phyloP scores from a whole-genome alignment of 257 asterid species.

The Ilex asprella region DNA sequence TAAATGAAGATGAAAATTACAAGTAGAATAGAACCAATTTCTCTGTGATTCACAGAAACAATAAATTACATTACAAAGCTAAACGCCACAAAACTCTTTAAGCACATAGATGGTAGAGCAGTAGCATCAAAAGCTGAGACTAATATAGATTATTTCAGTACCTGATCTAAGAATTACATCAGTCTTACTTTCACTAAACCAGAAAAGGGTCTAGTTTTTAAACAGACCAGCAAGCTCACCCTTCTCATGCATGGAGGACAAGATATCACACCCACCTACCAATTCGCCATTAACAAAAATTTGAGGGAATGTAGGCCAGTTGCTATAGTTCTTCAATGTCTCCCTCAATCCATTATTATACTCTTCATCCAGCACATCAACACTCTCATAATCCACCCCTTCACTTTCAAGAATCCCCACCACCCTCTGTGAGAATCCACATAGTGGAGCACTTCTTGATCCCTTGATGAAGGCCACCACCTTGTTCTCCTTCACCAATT shows the following conservation, averaged over 20 bases:
- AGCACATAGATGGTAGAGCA: too few relatives aligned
- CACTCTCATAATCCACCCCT: constrained; percentile 79
- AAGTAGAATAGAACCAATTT: too few relatives aligned
- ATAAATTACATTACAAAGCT: too few relatives aligned
- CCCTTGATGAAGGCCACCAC: constrained; percentile 95
- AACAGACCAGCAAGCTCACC: constrained; percentile 69
- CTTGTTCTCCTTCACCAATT: constrained; percentile 76
- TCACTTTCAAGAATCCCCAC: constrained; percentile 69
- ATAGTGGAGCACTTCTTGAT: constrained; percentile 69
- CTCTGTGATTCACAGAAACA: too few relatives aligned
- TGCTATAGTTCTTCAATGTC: constrained; percentile 77
- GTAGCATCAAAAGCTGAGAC: too few relatives aligned
- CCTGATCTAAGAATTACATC: not conserved
- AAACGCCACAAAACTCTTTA: too few relatives aligned
- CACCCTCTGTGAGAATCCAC: constrained; percentile 79
- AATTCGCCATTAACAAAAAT: constrained; percentile 77
- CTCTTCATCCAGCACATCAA: constrained; percentile 89
- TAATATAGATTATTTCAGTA: too few relatives aligned
- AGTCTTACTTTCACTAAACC: not conserved
- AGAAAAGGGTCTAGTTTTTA: constrained; percentile 21
- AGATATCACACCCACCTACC: constrained; percentile 93
- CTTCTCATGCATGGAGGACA: constrained; percentile 84
- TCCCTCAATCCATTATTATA: constrained; percentile 75
- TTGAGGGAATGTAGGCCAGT: constrained; percentile 97
- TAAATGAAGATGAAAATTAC: too few relatives aligned